Conservation (phyloP, 192 early-diverging fungal species). For the Geosiphon pyriformis region DNA sequence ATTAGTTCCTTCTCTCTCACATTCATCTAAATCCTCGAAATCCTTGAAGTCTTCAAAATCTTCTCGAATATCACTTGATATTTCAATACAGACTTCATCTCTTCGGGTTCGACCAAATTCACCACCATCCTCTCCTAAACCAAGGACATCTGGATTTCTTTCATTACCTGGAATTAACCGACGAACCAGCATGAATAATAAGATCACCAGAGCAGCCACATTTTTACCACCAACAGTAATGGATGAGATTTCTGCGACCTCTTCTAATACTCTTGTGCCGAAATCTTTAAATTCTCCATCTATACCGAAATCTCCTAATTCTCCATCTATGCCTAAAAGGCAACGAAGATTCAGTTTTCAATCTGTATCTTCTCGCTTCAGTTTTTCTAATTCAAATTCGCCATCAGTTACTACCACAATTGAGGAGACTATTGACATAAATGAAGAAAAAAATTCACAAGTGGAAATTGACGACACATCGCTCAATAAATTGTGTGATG, state of each 20-base stretch:
- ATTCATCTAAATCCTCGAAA: background rate
- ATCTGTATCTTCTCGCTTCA: constrained; percentile 16
- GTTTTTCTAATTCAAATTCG: background rate
- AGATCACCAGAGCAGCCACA: background rate
- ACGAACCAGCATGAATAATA: constrained; percentile 7
- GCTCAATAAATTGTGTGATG: constrained; percentile 22
- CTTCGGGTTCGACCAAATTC: background rate
- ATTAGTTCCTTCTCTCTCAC: background rate
- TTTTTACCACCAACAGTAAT: constrained; percentile 12
- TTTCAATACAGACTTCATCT: constrained; percentile 7
- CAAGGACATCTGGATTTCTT: background rate
- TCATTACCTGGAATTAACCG: background rate
- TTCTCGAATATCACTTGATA: background rate
- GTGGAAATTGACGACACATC: constrained; percentile 7
- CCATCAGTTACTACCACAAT: constrained; percentile 1
- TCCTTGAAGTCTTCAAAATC: background rate
- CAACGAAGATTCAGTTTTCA: constrained; percentile 26
- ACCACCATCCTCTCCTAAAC: constrained; percentile 1
- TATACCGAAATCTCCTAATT: background rate
- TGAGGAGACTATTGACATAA: constrained; percentile 3
- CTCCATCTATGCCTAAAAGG: constrained; percentile 3
- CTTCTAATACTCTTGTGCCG: background rate
- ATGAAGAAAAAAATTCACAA: background rate
- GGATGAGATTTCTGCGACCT: constrained; percentile 1
- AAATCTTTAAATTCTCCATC: no score